These are phyloP conservation scores for Periglandula ipomoeae DNA, from an alignment of 2,329 filamentous ascomycete genomes.

Conservation along the genomic window DNA sequence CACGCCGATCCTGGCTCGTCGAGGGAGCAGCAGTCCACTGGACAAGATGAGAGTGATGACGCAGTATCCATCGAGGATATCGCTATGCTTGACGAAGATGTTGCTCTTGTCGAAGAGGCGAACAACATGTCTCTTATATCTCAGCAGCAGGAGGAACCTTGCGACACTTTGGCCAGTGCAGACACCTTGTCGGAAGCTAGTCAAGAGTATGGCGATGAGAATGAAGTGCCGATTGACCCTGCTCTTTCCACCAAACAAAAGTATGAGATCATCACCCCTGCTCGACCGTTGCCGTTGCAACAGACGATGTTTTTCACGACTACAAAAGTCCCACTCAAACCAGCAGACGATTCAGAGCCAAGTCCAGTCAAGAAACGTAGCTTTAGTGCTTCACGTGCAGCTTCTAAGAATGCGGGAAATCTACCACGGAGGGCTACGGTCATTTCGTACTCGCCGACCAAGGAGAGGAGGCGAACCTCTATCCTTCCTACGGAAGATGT, in stretches of 20 bases:
- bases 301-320: conserved; percentile 55
- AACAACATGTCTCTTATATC: conserved; percentile 51
- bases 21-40: conserved; percentile 12
- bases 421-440: conserved; percentile 40
- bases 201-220: conserved; percentile 60
- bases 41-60: conserved; percentile 16
- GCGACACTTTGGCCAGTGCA: conserved; percentile 26
- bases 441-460: conserved; percentile 45
- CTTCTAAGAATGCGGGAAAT: conserved; percentile 31
- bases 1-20: conserved; percentile 15
- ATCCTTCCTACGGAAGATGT: neutral
- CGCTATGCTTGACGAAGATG: conserved; percentile 44
- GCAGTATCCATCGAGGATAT: conserved; percentile 32
- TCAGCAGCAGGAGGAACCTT: conserved; percentile 26
- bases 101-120: conserved; percentile 48
- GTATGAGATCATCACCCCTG: conserved; percentile 43
- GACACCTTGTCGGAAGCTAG: conserved; percentile 50
- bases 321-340: conserved; percentile 67
- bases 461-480: conserved; percentile 23
- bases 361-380: conserved; percentile 39
- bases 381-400: conserved; percentile 39
- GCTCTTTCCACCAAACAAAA: conserved; percentile 22
- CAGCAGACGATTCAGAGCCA: conserved; percentile 50
- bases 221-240: conserved; percentile 47
- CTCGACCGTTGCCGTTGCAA: conserved; percentile 37